These are phyloP conservation scores for Polytrichum formosum DNA, from an alignment of 225 moss, liverwort and hornwort species.

Conservation along the genomic window DNA sequence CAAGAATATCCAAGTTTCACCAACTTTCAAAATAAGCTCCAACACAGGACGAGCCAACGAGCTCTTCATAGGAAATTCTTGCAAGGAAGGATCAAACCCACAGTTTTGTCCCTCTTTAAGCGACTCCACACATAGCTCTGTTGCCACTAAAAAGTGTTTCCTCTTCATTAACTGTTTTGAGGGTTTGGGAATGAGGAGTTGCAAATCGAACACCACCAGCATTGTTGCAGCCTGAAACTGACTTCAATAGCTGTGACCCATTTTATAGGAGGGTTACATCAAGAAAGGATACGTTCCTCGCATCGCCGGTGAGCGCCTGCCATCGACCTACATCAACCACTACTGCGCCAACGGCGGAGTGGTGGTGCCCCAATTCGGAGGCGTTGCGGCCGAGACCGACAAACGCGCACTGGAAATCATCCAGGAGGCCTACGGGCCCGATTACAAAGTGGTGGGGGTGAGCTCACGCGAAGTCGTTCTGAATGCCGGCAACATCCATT, in stretches of 20 bases:
- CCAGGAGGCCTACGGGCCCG: slow-evolving; percentile 44
- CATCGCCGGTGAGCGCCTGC: slow-evolving; percentile 43
- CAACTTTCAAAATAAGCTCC: no score
- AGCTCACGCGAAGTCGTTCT: slow-evolving; percentile 56
- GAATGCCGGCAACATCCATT: slow-evolving; percentile 63
- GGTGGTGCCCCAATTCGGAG: slow-evolving; percentile 60
- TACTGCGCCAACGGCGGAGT: slow-evolving; percentile 57
- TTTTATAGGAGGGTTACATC: slow-evolving; percentile 27
- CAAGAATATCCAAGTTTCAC: no score
- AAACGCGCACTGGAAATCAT: slow-evolving; percentile 51
- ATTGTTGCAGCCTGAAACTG: background rate
- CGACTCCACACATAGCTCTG: no score
- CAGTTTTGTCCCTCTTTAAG: no score
- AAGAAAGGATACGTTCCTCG: slow-evolving; percentile 54
- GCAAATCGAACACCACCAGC: no score
- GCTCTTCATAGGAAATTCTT: no score
- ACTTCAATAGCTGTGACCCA: background rate
- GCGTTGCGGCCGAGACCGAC: slow-evolving; percentile 42
- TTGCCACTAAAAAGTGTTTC: no score
- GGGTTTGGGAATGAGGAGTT: no score
- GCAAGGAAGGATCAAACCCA: no score
- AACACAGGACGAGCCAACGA: no score
- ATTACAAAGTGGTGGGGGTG: slow-evolving; percentile 59
- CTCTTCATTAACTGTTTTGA: background rate
- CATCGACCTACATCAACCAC: slow-evolving; percentile 58